Conservation (phyloP, 2,329 filamentous ascomycete species). For the Fusarium sp. region DNA sequence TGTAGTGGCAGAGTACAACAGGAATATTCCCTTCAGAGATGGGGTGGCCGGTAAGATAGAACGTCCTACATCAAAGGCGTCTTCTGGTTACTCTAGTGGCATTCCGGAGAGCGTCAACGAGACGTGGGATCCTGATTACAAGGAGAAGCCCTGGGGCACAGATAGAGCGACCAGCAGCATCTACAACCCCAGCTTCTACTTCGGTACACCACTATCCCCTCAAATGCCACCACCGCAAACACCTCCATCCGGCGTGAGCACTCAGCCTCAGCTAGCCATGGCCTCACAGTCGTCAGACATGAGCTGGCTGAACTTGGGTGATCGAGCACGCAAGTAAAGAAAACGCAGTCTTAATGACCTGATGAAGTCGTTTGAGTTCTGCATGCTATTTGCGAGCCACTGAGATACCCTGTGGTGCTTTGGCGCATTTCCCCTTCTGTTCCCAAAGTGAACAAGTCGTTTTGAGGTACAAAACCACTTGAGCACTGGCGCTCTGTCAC, state of each 20-base stretch:
- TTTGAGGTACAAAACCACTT: slow-evolving; percentile 11
- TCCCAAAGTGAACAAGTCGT: slow-evolving; percentile 9
- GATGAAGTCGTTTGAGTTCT: slow-evolving; percentile 37
- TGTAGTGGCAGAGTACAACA: slow-evolving; percentile 72
- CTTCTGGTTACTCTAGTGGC: slow-evolving; percentile 74
- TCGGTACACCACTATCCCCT: slow-evolving; percentile 59
- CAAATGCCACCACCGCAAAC: slow-evolving; percentile 53
- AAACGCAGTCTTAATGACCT: slow-evolving; percentile 36
- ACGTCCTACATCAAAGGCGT: slow-evolving; percentile 66
- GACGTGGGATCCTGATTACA: slow-evolving; percentile 66
- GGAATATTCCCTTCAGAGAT: slow-evolving; percentile 66
- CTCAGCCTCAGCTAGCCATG: slow-evolving; percentile 66
- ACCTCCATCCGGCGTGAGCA: slow-evolving; percentile 59
- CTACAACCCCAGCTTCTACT: slow-evolving; percentile 64
- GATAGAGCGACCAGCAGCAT: slow-evolving; percentile 68
- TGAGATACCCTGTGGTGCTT: slow-evolving; percentile 42
- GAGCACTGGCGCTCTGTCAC: slow-evolving; percentile 37
- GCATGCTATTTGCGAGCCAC: slow-evolving; percentile 31
- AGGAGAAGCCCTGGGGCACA: slow-evolving; percentile 64
- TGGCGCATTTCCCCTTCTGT: slow-evolving; percentile 22
- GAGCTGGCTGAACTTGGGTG: slow-evolving; percentile 84
- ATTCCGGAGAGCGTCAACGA: slow-evolving; percentile 75
- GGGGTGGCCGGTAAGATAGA: slow-evolving; percentile 75
- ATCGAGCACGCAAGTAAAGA: slow-evolving; percentile 53
- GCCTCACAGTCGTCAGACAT: slow-evolving; percentile 74